A percentile compares a stretch with the other conserved stretches of the same genome.
These are phyloP conservation scores for Collybia sp. DNA, from an alignment of 768 basidiomycete species.

Conservation along the genomic window DNA sequence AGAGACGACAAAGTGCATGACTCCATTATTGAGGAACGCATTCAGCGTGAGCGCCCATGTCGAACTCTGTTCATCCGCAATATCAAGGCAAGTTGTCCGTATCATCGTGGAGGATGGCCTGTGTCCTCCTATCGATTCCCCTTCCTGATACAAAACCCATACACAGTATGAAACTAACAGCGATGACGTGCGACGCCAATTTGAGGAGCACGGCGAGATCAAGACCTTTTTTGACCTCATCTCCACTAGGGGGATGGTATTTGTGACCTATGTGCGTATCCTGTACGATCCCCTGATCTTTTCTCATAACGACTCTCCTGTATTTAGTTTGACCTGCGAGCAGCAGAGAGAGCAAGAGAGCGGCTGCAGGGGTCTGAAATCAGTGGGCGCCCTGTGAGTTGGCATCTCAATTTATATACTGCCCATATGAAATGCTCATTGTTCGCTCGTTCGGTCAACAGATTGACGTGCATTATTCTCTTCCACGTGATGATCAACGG, in stretches of 20 bases:
- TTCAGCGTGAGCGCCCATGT: conserved; percentile 91
- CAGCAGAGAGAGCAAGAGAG: conserved; percentile 89
- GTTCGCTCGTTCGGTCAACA: conserved; percentile 26
- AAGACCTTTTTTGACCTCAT: conserved; percentile 97
- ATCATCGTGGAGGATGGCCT: too few species aligned
- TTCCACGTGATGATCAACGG: conserved; percentile 84
- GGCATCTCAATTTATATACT: conserved; percentile 1
- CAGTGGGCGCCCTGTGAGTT: conserved; percentile 80
- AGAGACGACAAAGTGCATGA: conserved; percentile 88
- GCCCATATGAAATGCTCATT: conserved; percentile 10
- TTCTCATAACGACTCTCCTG: neutral
- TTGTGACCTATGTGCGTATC: conserved; percentile 91
- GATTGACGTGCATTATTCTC: conserved; percentile 99
- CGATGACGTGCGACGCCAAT: conserved; percentile 76
- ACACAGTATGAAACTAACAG: conserved; percentile 85
- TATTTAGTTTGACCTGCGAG: conserved; percentile 82
- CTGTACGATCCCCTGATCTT: neutral
- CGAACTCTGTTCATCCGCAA: conserved; percentile 96
- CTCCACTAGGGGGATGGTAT: conserved; percentile 95
- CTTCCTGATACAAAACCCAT: conserved; percentile 1
- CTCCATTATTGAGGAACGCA: conserved; percentile 90
- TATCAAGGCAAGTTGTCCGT: conserved; percentile 76
- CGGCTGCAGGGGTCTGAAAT: conserved; percentile 87
- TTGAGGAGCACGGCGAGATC: conserved; percentile 93
- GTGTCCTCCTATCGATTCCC: conserved; percentile 3